Evolutionary conservation across 768 basidiomycete genomes (phyloP), one percentile per base, ranked within the genome.

Genomic region (Sistotremastrum suecicum): DNA sequence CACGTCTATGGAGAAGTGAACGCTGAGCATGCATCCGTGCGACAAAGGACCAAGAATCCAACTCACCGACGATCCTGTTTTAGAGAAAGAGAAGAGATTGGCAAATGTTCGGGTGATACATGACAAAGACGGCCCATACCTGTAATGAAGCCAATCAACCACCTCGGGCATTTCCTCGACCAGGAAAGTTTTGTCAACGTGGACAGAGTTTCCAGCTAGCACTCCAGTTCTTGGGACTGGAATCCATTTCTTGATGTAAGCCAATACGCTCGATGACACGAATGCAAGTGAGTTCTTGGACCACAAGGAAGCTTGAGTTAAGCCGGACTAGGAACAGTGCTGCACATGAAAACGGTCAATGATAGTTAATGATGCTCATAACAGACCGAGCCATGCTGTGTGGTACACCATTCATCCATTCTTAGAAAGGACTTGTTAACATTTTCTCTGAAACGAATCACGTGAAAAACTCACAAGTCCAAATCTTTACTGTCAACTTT

Each of bases 401-500:
- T 72, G 31, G 65, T 77, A 60, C 90, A 95, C 91, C 91, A 95
- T 50, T 78, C 69, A 49, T 76, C 72, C 91, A 95, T 95, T 11
- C 86, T 90, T 51, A 4, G 20, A 8, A 36, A 11, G 9, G 20
- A 12, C 29, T 41, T 20, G 35, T 41, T 34, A 51, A 41, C 35
- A 30, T 36, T 30, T 43, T 11, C 6, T 12, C 42, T 7, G 34
- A 37, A 33, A 46, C 46, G 34, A 44, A 43, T 41, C 8, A 42
- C 40, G 39, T 41, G 42, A 33, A 20, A 36, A n/a, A 56, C 74
- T 57, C 47, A 88, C 89, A 59, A 63, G 57, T 92, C 83, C 34
- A 95, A 60, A 7, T 72, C 54, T 11, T 63, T 61, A 56, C 85
- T 87, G 47, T 85, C 76, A 1, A 80, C 83, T 43, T 63, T 67